Percentiles rank a stretch among this genome's conserved stretches.
Evolutionary conservation across 1,284 basidiomycete species (phyloP).

Genomic region (Trichosporon asahii): DNA sequence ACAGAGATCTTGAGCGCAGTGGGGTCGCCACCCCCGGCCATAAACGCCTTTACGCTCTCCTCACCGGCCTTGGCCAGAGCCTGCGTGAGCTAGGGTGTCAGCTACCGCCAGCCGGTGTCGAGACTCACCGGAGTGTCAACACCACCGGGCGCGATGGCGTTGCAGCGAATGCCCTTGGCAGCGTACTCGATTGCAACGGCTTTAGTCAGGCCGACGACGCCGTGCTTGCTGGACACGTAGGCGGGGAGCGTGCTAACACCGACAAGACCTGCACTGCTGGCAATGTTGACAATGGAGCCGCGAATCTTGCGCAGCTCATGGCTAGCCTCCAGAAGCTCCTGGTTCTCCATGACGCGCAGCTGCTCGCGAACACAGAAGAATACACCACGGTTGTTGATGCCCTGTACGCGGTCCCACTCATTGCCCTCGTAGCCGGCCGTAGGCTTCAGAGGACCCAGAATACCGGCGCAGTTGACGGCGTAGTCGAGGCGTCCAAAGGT

Average conservation of each 20-base stretch:
- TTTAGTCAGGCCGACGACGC: constrained; percentile 26
- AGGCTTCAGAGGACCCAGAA: constrained; percentile 25
- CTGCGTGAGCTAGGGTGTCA: not conserved
- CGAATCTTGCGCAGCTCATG: constrained; percentile 2
- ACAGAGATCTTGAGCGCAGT: not conserved
- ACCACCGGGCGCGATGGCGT: constrained; percentile 25
- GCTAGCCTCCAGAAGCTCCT: constrained; percentile 21
- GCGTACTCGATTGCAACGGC: constrained; percentile 23
- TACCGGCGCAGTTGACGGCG: constrained; percentile 39
- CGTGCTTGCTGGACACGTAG: constrained; percentile 27
- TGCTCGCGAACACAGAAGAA: constrained; percentile 28
- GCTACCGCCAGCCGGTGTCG: not conserved
- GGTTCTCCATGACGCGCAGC: constrained; percentile 25
- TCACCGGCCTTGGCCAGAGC: not conserved
- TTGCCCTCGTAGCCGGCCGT: constrained; percentile 15
- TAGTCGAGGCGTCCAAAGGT: constrained; percentile 40
- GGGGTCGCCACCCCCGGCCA: not conserved
- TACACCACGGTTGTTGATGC: constrained; percentile 31
- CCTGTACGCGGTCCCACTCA: constrained; percentile 35
- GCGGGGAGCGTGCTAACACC: not conserved
- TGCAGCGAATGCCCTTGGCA: constrained; percentile 20
- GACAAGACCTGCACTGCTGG: constrained; percentile 18
- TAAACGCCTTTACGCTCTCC: not conserved
- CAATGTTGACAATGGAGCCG: constrained; percentile 31
- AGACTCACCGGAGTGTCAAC: constrained; percentile 21